Conservation (phyloP, 164 flowering plant genomes). For the Piper longum region DNA sequence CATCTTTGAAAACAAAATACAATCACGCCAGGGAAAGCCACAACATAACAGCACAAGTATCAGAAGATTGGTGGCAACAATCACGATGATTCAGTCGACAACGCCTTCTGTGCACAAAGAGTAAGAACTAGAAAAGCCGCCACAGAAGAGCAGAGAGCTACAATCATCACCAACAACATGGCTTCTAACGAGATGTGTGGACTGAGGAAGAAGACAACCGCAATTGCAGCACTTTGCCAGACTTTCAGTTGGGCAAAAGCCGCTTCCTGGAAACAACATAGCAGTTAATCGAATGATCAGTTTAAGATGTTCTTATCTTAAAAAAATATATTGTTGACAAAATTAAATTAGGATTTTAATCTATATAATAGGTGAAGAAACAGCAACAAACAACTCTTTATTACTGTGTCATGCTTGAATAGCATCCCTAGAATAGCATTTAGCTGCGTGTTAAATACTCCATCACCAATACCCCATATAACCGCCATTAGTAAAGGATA, state of each 20-base stretch:
- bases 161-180: constrained; percentile 52
- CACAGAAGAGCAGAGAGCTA: constrained; percentile 30
- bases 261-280: constrained; percentile 46
- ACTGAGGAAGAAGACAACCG: constrained; percentile 61
- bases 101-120: constrained; percentile 36
- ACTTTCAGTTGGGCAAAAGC: constrained; percentile 91
- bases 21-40: not conserved
- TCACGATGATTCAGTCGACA: constrained; percentile 14
- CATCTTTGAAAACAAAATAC: not conserved
- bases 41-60: not conserved
- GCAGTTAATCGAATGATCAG: not conserved
- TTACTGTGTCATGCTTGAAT: constrained; percentile 76
- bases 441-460: constrained; percentile 73
- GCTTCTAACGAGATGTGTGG: constrained; percentile 51
- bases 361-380: too few species aligned
- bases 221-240: constrained; percentile 74
- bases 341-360: too few species aligned
- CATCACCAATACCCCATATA: constrained; percentile 79
- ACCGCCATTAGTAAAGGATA: constrained; percentile 73
- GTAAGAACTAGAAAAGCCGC: constrained; percentile 39
- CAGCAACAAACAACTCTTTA: not conserved
- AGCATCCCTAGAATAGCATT: constrained; percentile 80
- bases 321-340: too few species aligned
- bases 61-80: too few species aligned
- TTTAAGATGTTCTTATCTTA: too few species aligned